Base-by-base conservation (phyloP, 2,329 filamentous ascomycete species). In the Pseudogymnoascus pannorum region DNA sequence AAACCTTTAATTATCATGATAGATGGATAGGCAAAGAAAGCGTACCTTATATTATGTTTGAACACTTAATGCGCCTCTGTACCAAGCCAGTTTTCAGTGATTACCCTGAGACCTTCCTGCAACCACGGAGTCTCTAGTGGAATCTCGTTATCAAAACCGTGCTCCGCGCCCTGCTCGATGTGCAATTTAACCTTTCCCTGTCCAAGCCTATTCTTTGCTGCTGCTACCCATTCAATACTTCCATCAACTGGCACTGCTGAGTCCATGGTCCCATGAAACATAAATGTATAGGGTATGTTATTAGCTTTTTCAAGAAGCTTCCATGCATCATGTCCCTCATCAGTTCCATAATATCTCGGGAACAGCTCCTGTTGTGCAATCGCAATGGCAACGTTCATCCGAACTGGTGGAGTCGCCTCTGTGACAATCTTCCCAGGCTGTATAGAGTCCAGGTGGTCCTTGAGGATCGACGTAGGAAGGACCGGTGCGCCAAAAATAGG, bases 201-300 rank as follows among this genome's bases (percentile, higher is more conserved):
- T 14, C 63, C 63, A 62, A 69, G 66, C 42, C 63, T 66, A 24
- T 36, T 38, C 24, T 62, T 60, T 61, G 62, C 65, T 2, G 24
- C 42, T 6, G 59, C 61, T 4, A 63, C 58, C 61, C 68, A 69
- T 22, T 59, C 58, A 4, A 36, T 54, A 1, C 54, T 59, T 16
- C 66, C 57, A 14, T 62, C 60, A 31, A 35, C 58, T 2, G 66
- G 67, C 6, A 68, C 66, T 31, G 63, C 65, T 20, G 44, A 60
- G 48, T 68, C 67, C 3, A 64, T 60, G 5, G 16, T 63, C 2
- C 67, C 66, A 65, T 68, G 65, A n/a, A 66, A 36, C 1, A 64
- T 5, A 14, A 62, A 64, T 26, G 65, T 58, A 42, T 59, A 66
- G 5, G 67, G 67, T 4, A 61, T 51, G 14, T 20, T 42, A 48